Conservation (phyloP, 2,329 filamentous ascomycete species). For the Diplodia seriata region DNA sequence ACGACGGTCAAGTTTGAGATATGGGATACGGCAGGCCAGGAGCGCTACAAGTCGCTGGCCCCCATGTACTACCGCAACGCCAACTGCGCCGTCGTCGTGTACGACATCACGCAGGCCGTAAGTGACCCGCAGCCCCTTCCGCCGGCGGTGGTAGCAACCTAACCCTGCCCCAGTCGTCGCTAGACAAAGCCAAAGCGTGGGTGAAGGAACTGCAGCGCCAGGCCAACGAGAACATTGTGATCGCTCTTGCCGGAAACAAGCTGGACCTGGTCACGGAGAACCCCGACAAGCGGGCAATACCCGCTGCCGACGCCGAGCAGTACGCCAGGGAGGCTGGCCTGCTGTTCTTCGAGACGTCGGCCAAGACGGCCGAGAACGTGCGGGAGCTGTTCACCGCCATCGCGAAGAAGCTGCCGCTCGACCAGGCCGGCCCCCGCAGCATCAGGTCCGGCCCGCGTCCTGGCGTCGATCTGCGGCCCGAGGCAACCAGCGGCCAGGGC, state of each 20-base stretch:
- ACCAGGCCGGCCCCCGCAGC: slow-evolving; percentile 92
- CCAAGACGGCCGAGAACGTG: slow-evolving; percentile 97
- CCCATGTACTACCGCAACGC: slow-evolving; percentile 99
- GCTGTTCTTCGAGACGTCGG: slow-evolving; percentile 97
- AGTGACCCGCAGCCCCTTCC: slow-evolving; percentile 45
- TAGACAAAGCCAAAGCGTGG: slow-evolving; percentile 99
- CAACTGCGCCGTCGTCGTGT: slow-evolving; percentile 98
- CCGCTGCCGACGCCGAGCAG: slow-evolving; percentile 87
- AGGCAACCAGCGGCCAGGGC: slow-evolving; percentile 64
- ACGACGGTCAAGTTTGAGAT: slow-evolving; percentile 99
- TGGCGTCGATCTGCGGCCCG: slow-evolving; percentile 71
- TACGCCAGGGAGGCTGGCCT: slow-evolving; percentile 93
- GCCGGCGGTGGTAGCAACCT: slow-evolving; percentile 33
- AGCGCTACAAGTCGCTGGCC: slow-evolving; percentile 97
- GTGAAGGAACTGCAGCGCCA: slow-evolving; percentile 98
- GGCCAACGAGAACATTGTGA: slow-evolving; percentile 99
- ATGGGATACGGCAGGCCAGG: slow-evolving; percentile 98
- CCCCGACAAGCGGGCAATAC: slow-evolving; percentile 93
- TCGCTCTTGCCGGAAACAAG: slow-evolving; percentile 97
- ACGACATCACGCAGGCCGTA: slow-evolving; percentile 99
- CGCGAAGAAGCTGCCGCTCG: slow-evolving; percentile 94
- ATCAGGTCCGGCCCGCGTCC: slow-evolving; percentile 68
- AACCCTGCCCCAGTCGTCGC: slow-evolving; percentile 70
- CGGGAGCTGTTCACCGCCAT: slow-evolving; percentile 95
- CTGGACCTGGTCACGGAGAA: slow-evolving; percentile 92